A percentile compares a stretch with the other conserved stretches of the same genome.
Evolutionary conservation across 352 stramenopile species (phyloP).

Genomic region (Saprolegnia diclina): DNA sequence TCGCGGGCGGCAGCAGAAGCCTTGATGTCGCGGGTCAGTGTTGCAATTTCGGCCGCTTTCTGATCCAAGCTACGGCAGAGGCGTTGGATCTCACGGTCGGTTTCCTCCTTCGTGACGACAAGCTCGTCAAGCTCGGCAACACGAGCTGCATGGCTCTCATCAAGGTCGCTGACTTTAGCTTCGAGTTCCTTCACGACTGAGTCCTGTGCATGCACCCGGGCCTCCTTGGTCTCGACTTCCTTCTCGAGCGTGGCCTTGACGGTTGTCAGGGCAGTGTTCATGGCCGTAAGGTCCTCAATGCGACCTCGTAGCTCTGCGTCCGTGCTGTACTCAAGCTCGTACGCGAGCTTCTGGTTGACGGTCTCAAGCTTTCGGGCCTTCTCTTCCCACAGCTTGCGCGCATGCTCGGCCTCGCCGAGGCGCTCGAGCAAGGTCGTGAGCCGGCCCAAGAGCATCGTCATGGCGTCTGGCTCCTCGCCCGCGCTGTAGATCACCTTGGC

Average conservation of each 20-base stretch:
- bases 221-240: conserved; percentile 33
- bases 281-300: conserved; percentile 30
- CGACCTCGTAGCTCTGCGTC: conserved; percentile 32
- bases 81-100: conserved; percentile 5
- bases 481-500: conserved; percentile 13
- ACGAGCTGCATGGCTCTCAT: background rate
- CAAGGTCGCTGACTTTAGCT: conserved; percentile 25
- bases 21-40: background rate
- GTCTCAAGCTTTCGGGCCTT: conserved; percentile 3
- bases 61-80: conserved; percentile 5
- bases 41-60: background rate
- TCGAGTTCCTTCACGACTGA: conserved; percentile 67
- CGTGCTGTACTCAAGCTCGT: conserved; percentile 20
- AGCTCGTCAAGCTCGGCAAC: background rate
- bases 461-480: conserved; percentile 21
- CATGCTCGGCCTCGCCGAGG: conserved; percentile 17
- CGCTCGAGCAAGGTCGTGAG: conserved; percentile 14
- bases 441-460: conserved; percentile 11
- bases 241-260: conserved; percentile 32
- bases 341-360: conserved; percentile 15
- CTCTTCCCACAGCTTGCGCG: conserved; percentile 18
- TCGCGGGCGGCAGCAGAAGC: background rate
- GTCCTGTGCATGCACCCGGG: conserved; percentile 32
- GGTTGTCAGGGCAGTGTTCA: conserved; percentile 16
- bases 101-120: background rate